These are phyloP conservation scores for Cicer yamashitae DNA, from an alignment of 306 rosid genomes.

Conservation along the genomic window DNA sequence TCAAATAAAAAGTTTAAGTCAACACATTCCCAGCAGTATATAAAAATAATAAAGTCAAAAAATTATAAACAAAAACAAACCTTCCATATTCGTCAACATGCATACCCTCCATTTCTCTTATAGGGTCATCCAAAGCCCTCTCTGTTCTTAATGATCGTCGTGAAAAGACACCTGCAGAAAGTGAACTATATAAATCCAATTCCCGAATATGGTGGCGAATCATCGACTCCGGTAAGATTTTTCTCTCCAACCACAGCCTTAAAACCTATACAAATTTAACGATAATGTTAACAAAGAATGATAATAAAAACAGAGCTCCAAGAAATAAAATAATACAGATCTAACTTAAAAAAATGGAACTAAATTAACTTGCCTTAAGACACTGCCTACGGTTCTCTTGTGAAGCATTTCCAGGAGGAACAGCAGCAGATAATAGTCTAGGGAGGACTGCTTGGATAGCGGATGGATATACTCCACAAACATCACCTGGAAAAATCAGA, in stretches of 20 bases:
- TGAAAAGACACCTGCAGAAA: constrained; percentile 65
- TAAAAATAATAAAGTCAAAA: not conserved
- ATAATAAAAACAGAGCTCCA: constrained; percentile 18
- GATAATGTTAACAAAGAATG: constrained; percentile 32
- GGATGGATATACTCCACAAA: constrained; percentile 72
- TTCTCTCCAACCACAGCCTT: constrained; percentile 86
- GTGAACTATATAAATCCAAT: constrained; percentile 61
- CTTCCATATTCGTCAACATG: constrained; percentile 99
- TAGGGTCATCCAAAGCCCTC: constrained; percentile 91
- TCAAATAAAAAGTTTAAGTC: constrained; percentile 41
- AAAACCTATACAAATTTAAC: constrained; percentile 67
- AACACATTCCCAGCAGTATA: constrained; percentile 14
- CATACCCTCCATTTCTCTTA: constrained; percentile 99
- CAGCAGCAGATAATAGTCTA: constrained; percentile 86
- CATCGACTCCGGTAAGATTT: constrained; percentile 74
- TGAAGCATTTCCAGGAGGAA: constrained; percentile 79
- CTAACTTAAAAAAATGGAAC: not conserved
- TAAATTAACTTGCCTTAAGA: constrained; percentile 75
- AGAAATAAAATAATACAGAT: constrained; percentile 12
- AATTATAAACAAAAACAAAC: constrained; percentile 58
- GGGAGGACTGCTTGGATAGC: constrained; percentile 79
- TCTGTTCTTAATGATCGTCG: constrained; percentile 85
- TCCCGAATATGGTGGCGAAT: constrained; percentile 86
- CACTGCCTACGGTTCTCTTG: constrained; percentile 92
- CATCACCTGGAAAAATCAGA: constrained; percentile 68